Evolutionary conservation across 495 filamentous ascomycete genomes (phyloP).

Genomic region (Mytilinidion resinicola): DNA sequence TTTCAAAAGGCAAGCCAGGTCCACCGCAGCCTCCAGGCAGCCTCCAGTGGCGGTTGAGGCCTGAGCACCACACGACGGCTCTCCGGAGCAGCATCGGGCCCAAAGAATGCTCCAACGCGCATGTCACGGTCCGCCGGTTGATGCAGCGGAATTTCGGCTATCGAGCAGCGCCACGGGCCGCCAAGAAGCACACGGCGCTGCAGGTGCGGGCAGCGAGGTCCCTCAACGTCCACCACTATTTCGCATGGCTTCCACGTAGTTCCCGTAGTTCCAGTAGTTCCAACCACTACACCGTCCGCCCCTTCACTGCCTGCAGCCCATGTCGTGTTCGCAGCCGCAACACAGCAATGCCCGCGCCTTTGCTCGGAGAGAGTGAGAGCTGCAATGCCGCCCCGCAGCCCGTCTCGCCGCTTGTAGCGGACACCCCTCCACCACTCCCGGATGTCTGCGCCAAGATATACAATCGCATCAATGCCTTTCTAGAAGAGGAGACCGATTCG

Average conservation of each 20-base stretch:
- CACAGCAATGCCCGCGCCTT: constrained; percentile 19
- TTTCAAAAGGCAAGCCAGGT: too few species aligned
- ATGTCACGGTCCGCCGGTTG: too few species aligned
- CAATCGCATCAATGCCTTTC: constrained; percentile 59
- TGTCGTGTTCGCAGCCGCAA: constrained; percentile 20
- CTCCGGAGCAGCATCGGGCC: too few species aligned
- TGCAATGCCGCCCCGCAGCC: not conserved
- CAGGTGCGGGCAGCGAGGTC: not conserved
- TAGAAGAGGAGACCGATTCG: constrained; percentile 52
- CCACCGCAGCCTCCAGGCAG: too few species aligned
- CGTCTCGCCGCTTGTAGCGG: constrained; percentile 17
- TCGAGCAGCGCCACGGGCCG: too few species aligned
- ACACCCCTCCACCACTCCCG: constrained; percentile 25
- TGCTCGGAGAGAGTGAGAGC: not conserved
- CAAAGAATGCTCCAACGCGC: too few species aligned
- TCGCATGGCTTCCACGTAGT: constrained; percentile 1
- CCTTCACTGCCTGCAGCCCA: constrained; percentile 14
- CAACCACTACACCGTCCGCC: not conserved
- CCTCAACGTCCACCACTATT: not conserved
- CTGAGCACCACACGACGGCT: too few species aligned
- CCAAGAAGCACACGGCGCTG: too few species aligned
- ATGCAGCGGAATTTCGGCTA: too few species aligned
- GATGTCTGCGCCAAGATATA: constrained; percentile 56
- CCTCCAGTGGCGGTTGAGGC: too few species aligned
- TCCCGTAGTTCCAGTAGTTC: too few species aligned